Evolutionary conservation across 768 basidiomycete species (phyloP).

Genomic region (Suillus plorans): DNA sequence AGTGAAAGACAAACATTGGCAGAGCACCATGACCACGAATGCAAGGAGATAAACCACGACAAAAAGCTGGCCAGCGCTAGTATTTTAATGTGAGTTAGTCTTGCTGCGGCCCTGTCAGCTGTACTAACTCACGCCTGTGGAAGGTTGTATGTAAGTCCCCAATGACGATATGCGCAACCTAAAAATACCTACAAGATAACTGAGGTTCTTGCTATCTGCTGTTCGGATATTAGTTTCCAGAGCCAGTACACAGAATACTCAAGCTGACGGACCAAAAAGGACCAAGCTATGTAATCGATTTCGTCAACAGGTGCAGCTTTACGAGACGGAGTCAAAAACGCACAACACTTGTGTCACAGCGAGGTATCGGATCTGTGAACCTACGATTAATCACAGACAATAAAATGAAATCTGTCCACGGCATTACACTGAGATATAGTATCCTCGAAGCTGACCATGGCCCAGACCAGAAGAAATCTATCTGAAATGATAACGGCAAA

Average conservation of each 20-base stretch:
- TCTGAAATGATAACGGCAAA: neutral
- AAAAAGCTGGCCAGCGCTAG: neutral
- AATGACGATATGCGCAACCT: neutral
- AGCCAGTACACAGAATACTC: neutral
- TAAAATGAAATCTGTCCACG: neutral
- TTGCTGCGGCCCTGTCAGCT: neutral
- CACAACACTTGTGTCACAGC: neutral
- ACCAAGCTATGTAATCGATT: neutral
- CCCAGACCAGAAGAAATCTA: neutral
- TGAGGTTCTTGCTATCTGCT: neutral
- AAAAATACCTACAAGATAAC: neutral
- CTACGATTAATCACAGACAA: neutral
- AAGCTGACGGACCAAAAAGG: neutral
- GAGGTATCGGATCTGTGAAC: conserved; percentile 2
- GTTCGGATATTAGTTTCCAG: neutral
- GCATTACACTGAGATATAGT: neutral
- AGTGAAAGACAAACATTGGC: conserved; percentile 14
- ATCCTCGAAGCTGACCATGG: neutral
- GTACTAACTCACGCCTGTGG: neutral
- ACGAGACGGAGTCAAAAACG: neutral
- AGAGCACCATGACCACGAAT: conserved; percentile 7
- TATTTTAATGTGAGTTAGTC: neutral
- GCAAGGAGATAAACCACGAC: neutral
- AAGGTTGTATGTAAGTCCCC: neutral
- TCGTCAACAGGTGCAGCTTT: neutral